Conservation (phyloP, 305 asterid genomes). For the Rubia balearica region DNA sequence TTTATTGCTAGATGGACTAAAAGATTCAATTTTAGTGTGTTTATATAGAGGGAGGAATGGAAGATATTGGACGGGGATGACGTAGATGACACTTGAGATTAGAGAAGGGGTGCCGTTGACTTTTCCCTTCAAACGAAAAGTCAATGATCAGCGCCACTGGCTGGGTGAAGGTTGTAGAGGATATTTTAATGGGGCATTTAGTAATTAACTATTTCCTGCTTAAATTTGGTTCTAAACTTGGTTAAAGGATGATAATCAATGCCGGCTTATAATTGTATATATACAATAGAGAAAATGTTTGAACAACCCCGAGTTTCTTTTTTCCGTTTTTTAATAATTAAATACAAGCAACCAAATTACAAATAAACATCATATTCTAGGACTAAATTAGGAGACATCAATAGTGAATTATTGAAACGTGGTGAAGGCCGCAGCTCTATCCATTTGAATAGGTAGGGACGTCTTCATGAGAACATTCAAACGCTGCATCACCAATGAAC, state of each 20-base stretch:
- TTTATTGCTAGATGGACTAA: not conserved
- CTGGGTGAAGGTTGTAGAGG: not conserved
- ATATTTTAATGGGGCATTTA: not conserved
- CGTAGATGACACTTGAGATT: not conserved
- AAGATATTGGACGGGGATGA: not conserved
- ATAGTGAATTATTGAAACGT: no score
- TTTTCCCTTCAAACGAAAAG: not conserved
- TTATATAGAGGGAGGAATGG: not conserved
- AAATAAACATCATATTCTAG: no score
- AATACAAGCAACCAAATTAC: no score
- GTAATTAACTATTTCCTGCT: not conserved
- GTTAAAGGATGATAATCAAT: not conserved
- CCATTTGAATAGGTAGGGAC: no score
- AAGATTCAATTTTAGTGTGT: not conserved
- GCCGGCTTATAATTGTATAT: no score
- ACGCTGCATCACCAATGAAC: no score
- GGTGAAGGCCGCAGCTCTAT: no score
- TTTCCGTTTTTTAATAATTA: no score
- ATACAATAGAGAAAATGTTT: no score
- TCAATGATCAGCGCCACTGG: not conserved
- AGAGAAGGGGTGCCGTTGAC: conserved; percentile 4
- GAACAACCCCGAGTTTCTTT: no score
- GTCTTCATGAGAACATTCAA: no score
- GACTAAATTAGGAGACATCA: no score
- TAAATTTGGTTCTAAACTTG: not conserved